Evolutionary conservation across 2,329 filamentous ascomycete species (phyloP).

Genomic region (Beauveria bassiana): DNA sequence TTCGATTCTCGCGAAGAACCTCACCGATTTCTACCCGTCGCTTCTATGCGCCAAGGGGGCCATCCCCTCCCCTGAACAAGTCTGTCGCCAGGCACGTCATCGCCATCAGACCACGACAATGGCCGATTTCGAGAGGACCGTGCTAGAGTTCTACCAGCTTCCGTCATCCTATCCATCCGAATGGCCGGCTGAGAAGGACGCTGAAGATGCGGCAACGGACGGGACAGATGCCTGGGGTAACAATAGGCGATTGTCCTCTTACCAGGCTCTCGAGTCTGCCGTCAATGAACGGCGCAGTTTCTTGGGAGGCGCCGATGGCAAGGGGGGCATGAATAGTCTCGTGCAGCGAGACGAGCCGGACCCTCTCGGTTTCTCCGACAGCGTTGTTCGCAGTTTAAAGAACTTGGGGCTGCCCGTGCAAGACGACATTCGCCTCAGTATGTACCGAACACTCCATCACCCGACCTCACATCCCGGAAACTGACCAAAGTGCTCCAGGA

Average conservation of each 20-base stretch:
- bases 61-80: conserved; percentile 8
- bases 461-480: background rate
- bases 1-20: background rate
- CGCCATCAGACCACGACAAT: conserved; percentile 26
- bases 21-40: background rate
- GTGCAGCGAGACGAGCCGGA: conserved; percentile 91
- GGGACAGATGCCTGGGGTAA: conserved; percentile 39
- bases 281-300: conserved; percentile 59
- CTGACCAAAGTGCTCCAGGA: conserved; percentile 36
- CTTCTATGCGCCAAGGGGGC: background rate
- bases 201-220: conserved; percentile 58
- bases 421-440: conserved; percentile 71
- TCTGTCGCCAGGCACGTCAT: conserved; percentile 3
- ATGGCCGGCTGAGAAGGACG: conserved; percentile 78
- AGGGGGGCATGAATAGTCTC: conserved; percentile 62
- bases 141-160: conserved; percentile 87
- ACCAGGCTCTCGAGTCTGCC: conserved; percentile 73
- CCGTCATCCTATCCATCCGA: conserved; percentile 67
- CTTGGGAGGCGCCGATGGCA: conserved; percentile 59
- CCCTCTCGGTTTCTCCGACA: conserved; percentile 79
- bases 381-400: conserved; percentile 73
- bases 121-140: conserved; percentile 66
- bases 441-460: conserved; percentile 23
- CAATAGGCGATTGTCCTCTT: conserved; percentile 65
- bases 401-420: conserved; percentile 72